A percentile compares a stretch with the other conserved stretches of the same genome.
phyloP scores from a whole-genome alignment of 306 rosid genomes.

The Dryas drummondii region DNA sequence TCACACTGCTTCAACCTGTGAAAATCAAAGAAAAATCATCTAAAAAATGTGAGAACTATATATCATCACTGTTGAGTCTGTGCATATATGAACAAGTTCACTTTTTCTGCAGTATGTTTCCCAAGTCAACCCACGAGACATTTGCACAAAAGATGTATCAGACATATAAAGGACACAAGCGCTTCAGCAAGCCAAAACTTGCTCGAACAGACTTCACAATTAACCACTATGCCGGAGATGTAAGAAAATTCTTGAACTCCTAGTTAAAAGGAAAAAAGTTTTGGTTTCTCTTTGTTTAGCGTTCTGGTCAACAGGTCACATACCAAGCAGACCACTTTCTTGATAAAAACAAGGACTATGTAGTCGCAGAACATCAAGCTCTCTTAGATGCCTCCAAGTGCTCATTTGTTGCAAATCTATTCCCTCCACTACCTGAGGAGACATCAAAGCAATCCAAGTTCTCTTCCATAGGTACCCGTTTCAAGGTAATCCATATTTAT shows the following conservation, averaged over 20 bases:
- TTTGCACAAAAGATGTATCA: slow-evolving; percentile 92
- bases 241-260: slow-evolving; percentile 35
- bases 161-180: slow-evolving; percentile 77
- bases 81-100: slow-evolving; percentile 1
- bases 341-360: slow-evolving; percentile 86
- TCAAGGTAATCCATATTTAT: slow-evolving; percentile 52
- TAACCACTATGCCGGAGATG: slow-evolving; percentile 90
- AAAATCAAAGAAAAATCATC: neutral
- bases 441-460: slow-evolving; percentile 82
- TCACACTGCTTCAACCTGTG: too few relatives aligned
- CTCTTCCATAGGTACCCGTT: slow-evolving; percentile 76
- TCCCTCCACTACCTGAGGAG: slow-evolving; percentile 82
- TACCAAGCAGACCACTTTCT: slow-evolving; percentile 84
- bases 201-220: slow-evolving; percentile 77
- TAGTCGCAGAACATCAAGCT: slow-evolving; percentile 89
- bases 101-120: slow-evolving; percentile 72
- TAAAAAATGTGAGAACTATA: neutral
- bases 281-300: slow-evolving; percentile 15
- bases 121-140: slow-evolving; percentile 87
- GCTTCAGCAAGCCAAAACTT: slow-evolving; percentile 88
- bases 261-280: slow-evolving; percentile 5
- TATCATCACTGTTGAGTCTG: neutral
- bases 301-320: slow-evolving; percentile 53
- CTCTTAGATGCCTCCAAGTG: slow-evolving; percentile 70
- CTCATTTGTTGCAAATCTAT: slow-evolving; percentile 65